Evolutionary conservation across 306 rosid genomes (phyloP).

Genomic region (Crataegus laevigata): DNA sequence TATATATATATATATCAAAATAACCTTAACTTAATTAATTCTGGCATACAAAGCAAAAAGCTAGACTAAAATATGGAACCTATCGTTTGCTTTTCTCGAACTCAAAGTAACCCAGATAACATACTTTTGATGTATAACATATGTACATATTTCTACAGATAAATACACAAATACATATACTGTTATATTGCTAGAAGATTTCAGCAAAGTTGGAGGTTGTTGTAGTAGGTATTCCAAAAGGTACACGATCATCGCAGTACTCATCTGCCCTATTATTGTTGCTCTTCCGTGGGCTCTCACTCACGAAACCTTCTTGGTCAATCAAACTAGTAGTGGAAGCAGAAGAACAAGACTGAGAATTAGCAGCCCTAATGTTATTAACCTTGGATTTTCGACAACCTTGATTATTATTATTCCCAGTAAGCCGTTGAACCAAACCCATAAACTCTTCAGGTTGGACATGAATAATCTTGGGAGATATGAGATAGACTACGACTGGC

Average conservation of each 20-base stretch:
- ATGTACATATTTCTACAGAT: no score
- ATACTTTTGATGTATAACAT: neutral
- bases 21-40: no score
- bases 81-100: neutral
- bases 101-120: neutral
- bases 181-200: neutral
- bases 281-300: neutral
- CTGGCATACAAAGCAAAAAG: neutral
- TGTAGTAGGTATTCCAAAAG: neutral
- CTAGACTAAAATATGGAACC: neutral
- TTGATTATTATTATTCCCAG: slow-evolving; percentile 10
- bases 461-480: slow-evolving; percentile 32
- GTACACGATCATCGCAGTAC: neutral
- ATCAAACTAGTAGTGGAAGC: neutral
- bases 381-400: neutral
- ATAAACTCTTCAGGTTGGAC: slow-evolving; percentile 35
- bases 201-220: neutral
- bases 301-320: neutral
- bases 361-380: neutral
- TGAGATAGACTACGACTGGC: slow-evolving; percentile 21
- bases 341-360: neutral
- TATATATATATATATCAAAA: no score
- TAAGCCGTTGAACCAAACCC: slow-evolving; percentile 28
- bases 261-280: neutral
- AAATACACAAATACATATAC: no score